Conservation (phyloP, 1,284 basidiomycete species). For the Pyrrhoderma lamaoense region DNA sequence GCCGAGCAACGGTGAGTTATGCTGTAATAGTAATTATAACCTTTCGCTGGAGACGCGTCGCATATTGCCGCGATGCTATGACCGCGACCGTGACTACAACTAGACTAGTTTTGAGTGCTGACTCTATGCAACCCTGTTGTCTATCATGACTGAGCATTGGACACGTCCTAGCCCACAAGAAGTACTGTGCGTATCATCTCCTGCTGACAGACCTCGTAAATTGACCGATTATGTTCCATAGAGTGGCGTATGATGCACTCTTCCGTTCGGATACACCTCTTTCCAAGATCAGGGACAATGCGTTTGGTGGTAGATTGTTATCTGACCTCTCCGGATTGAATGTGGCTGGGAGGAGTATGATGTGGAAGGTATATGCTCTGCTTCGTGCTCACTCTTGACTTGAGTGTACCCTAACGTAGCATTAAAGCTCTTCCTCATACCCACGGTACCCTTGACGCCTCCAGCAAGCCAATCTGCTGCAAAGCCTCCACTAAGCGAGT, state of each 20-base stretch:
- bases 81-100: too few relatives aligned
- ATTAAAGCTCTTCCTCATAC: conserved; percentile 16
- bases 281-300: conserved; percentile 57
- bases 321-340: conserved; percentile 32
- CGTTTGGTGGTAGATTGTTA: conserved; percentile 54
- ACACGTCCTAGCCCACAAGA: conserved; percentile 9
- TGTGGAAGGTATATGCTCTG: conserved; percentile 57
- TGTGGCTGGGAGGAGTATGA: conserved; percentile 61
- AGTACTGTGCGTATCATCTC: conserved; percentile 5
- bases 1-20: neutral
- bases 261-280: conserved; percentile 49
- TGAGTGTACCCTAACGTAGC: neutral
- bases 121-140: neutral
- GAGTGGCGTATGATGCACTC: conserved; percentile 52
- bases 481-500: conserved; percentile 29
- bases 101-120: neutral
- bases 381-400: neutral
- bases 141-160: conserved; percentile 11
- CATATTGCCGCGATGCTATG: too few relatives aligned
- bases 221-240: conserved; percentile 30
- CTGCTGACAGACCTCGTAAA: neutral
- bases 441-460: conserved; percentile 12
- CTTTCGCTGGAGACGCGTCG: too few relatives aligned
- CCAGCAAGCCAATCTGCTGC: conserved; percentile 12
- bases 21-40: too few relatives aligned